These are phyloP conservation scores for Phialophora verrucosa DNA, from an alignment of 2,329 filamentous ascomycete genomes.

Conservation along the genomic window DNA sequence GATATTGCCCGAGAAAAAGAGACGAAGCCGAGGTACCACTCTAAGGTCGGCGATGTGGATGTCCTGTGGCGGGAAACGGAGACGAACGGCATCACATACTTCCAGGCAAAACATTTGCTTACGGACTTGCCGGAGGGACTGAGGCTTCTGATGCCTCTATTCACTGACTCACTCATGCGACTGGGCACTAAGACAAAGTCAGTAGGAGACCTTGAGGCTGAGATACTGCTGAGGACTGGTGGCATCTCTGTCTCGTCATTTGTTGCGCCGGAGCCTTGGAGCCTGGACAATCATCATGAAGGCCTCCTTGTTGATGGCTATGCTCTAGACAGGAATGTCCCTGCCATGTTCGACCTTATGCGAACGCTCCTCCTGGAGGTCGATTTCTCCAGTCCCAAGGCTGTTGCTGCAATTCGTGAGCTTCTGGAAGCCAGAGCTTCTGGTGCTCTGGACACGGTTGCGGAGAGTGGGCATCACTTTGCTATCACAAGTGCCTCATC, in stretches of 20 bases:
- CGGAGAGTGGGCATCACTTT: conserved; percentile 85
- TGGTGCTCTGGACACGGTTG: conserved; percentile 88
- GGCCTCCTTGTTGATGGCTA: conserved; percentile 84
- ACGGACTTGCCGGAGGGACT: conserved; percentile 82
- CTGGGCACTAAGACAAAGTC: conserved; percentile 84
- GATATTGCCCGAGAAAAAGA: conserved; percentile 86
- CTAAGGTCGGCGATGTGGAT: conserved; percentile 65
- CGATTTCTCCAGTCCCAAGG: conserved; percentile 83
- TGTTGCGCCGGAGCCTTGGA: conserved; percentile 75
- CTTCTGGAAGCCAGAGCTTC: conserved; percentile 85
- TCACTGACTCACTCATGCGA: conserved; percentile 90
- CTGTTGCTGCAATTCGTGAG: conserved; percentile 81
- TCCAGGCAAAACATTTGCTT: conserved; percentile 83
- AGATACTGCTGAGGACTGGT: conserved; percentile 95
- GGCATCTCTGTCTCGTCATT: conserved; percentile 86
- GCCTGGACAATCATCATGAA: conserved; percentile 74
- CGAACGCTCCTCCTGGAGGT: conserved; percentile 82
- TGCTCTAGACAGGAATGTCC: conserved; percentile 86
- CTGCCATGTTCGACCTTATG: conserved; percentile 87
- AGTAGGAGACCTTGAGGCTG: conserved; percentile 93
- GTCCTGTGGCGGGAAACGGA: conserved; percentile 91
- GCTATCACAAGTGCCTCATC: conserved; percentile 85
- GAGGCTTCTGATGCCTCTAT: conserved; percentile 82
- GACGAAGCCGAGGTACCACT: conserved; percentile 68
- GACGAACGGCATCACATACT: conserved; percentile 95